Conservation (phyloP, 2,329 filamentous ascomycete species). For the Bisporella sp. region DNA sequence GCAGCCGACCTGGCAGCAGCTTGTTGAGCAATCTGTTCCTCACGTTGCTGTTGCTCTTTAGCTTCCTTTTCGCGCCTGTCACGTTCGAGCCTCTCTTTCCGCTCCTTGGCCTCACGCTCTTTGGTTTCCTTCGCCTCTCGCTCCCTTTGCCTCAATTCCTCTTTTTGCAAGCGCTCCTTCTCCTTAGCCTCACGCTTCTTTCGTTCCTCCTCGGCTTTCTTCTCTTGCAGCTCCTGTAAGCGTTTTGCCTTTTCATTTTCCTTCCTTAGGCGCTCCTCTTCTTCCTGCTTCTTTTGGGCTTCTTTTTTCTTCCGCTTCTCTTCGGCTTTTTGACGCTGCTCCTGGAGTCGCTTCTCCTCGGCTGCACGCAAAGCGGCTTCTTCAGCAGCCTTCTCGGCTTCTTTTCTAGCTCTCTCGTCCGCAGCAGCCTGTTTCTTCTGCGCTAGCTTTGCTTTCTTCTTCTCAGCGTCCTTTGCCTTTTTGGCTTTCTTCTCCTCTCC, state of each 20-base stretch:
- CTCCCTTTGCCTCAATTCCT: slow-evolving; percentile 74
- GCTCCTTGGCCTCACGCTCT: slow-evolving; percentile 47
- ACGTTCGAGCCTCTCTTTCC: slow-evolving; percentile 50
- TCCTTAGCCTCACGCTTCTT: slow-evolving; percentile 76
- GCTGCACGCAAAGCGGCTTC: slow-evolving; percentile 69
- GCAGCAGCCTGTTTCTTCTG: slow-evolving; percentile 82
- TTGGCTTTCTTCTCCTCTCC: slow-evolving; percentile 80
- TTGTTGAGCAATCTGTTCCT: slow-evolving; percentile 42
- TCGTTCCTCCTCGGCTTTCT: slow-evolving; percentile 77
- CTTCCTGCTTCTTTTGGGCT: slow-evolving; percentile 80
- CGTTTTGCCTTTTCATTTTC: slow-evolving; percentile 78
- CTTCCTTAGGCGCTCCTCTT: slow-evolving; percentile 78
- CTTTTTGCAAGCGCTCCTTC: slow-evolving; percentile 75
- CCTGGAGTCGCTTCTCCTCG: slow-evolving; percentile 73
- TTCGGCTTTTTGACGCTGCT: slow-evolving; percentile 75
- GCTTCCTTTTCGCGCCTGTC: slow-evolving; percentile 53
- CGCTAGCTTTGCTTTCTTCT: slow-evolving; percentile 88
- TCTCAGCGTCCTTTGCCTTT: slow-evolving; percentile 88
- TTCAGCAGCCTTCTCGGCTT: slow-evolving; percentile 84
- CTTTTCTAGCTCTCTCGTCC: slow-evolving; percentile 83
- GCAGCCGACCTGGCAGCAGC: slow-evolving; percentile 34
- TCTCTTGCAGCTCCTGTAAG: slow-evolving; percentile 76
- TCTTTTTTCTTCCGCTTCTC: slow-evolving; percentile 90
- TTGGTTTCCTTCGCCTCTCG: slow-evolving; percentile 67
- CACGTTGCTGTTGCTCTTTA: slow-evolving; percentile 35